Base-by-base conservation (phyloP, 2,329 filamentous ascomycete species). In the Neofusicoccum ribis region DNA sequence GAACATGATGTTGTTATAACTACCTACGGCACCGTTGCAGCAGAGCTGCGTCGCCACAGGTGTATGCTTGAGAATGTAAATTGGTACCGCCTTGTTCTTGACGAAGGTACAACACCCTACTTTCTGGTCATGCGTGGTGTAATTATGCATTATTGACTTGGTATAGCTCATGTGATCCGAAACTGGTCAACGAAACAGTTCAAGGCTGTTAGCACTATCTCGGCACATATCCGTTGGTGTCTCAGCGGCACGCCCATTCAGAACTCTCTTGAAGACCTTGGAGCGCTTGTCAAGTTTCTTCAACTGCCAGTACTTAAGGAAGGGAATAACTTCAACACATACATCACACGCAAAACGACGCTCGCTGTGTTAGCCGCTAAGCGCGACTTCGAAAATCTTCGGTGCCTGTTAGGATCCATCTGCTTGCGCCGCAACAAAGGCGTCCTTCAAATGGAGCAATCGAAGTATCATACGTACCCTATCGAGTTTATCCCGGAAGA, bases 51-150 rank as follows among this genome's bases (percentile, higher is more conserved):
- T 3, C 69, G 69, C 36, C 66, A 54, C 15, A 6, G 62, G 1
- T 70, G 70, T 39, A 56, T 68, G 0, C 68, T 83, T 3, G 72
- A 78, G 58, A 71, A 73, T 9, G 70, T 81, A 3, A 67, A 69
- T 1, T 85, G 82, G 83, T 81, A 78, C 67, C 72, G 82, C 2
- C 68, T 84, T 1, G 77, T 84, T 0, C 73, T 85, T 0, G 83
- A 85, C 39, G 83, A 85, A 77, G 82, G 81, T 39, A 11, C 31
- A 65, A 11, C 1, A 8, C 9, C 5, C 8, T 8, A n/a, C 14
- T 17, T 3, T 9, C 8, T 9, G n/a, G 37, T 51, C 23, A 67
- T 74, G 7, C 52, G 73, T 3, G 61, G 67, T 23, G 20, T 23
- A 23, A 23, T 23, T 2, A 23, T 23, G 20, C 2, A 23, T 23